phyloP scores from a whole-genome alignment of 2,329 filamentous ascomycete species.

The Akanthomyces lecanii region DNA sequence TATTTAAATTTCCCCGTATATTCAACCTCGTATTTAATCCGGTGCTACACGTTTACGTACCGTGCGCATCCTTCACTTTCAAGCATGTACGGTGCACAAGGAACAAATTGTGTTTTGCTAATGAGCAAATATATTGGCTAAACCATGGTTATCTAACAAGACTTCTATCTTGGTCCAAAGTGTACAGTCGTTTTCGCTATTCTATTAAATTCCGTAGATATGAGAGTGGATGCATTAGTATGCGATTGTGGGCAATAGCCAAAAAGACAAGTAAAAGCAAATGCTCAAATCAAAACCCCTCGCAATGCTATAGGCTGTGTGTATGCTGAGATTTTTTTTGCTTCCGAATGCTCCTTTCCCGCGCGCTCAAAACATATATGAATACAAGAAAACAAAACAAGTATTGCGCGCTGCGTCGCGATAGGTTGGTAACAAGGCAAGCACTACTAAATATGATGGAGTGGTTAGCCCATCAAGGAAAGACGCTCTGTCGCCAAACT shows the following conservation, averaged over 20 bases:
- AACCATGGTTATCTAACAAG: constrained; percentile 1
- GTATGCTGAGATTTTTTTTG: constrained; percentile 3
- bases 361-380: constrained; percentile 1
- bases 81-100: not conserved
- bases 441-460: not conserved
- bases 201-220: constrained; percentile 9
- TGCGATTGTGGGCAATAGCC: constrained; percentile 1
- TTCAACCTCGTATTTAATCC: not conserved
- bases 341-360: not conserved
- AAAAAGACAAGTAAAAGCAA: not conserved
- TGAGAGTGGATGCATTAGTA: not conserved
- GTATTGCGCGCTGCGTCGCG: not conserved
- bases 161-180: not conserved
- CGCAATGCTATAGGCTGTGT: constrained; percentile 17
- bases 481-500: constrained; percentile 40
- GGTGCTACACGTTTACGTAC: not conserved
- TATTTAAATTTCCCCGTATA: not conserved
- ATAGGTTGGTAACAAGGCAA: not conserved
- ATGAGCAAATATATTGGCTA: not conserved
- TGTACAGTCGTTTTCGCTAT: not conserved
- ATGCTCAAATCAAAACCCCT: constrained; percentile 14
- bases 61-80: not conserved
- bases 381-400: constrained; percentile 2
- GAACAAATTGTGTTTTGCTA: not conserved
- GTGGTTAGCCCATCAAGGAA: constrained; percentile 25